phyloP scores from a whole-genome alignment of 495 filamentous ascomycete genomes.

The Sphaerosporella brunnea region DNA sequence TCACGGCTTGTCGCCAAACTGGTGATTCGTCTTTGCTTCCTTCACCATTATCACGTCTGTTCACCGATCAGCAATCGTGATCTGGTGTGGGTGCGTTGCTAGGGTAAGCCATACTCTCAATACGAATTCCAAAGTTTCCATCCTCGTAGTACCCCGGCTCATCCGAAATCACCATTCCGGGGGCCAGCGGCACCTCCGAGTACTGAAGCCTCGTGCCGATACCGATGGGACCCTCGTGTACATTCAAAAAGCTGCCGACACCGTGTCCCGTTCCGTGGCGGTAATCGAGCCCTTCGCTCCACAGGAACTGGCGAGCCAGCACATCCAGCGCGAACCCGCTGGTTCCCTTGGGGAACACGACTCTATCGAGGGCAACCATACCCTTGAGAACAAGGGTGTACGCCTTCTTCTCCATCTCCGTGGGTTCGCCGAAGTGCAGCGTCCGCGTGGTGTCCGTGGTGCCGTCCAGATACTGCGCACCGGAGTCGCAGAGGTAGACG shows the following conservation, averaged over 20 bases:
- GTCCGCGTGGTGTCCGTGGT: conserved; percentile 95
- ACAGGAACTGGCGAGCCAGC: conserved; percentile 78
- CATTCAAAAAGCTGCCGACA: conserved; percentile 82
- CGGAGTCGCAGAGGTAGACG: conserved; percentile 93
- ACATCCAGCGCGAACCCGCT: conserved; percentile 82
- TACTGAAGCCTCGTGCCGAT: conserved; percentile 85
- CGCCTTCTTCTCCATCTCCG: conserved; percentile 67
- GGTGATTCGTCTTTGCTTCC: conserved; percentile 67
- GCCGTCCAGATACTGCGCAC: conserved; percentile 85
- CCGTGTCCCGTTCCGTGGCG: conserved; percentile 95
- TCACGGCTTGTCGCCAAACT: conserved; percentile 71
- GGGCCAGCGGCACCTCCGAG: conserved; percentile 69
- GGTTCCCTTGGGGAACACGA: conserved; percentile 86
- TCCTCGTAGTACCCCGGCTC: conserved; percentile 98
- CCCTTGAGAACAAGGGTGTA: conserved; percentile 95
- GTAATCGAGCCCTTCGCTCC: conserved; percentile 85
- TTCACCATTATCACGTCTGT: conserved; percentile 65
- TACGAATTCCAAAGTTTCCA: conserved; percentile 90
- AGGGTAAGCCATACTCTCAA: conserved; percentile 53
- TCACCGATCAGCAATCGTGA: too few relatives aligned
- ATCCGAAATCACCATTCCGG: conserved; percentile 88
- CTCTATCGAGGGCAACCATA: conserved; percentile 75
- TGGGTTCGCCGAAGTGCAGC: conserved; percentile 76
- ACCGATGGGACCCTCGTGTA: conserved; percentile 94
- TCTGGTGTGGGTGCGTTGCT: too few relatives aligned